Evolutionary conservation across 1,284 basidiomycete genomes (phyloP), one percentile per base, ranked within the genome.

Genomic region (Pseudozyma thailandica): DNA sequence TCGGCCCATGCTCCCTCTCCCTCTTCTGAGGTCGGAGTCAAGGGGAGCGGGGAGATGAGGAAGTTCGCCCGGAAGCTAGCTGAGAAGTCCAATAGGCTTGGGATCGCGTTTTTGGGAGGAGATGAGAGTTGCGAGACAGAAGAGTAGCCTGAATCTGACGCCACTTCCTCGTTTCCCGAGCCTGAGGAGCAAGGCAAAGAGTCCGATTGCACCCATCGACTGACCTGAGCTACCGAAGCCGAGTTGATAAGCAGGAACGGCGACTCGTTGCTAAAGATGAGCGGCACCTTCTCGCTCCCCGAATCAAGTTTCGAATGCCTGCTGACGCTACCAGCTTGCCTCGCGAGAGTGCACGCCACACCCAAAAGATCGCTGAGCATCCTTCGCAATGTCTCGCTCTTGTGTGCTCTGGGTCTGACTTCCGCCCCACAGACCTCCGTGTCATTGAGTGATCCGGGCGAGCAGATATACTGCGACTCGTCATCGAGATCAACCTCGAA

Each of bases 201-300:
- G 12, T 59, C 56, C 18, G 47, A 23, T 12, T 52, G 39, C 6
- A 65, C 59, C 74, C 71, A 74, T 10, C 39, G 43, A 43, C 58
- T 55, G 21, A 78, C 73, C n/a, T 37, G 21, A 6, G 60, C 50
- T 0, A 78, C 64, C 20, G 50, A 53, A 6, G 62, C 59, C 25
- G 56, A 53, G 37, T 65, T 64, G 52, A 78, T 68, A 31, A 78
- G 35, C 35, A 78, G 50, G 58, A 78, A 78, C 6, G 75, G 75
- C 25, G 62, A 68, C 45, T 78, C 75, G 52, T 78, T 78, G 50
- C 65, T 69, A 30, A 78, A 64, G 23, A 72, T 54, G 6, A 78
- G 51, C 9, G 75, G 75, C 1, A 73, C 38, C 28, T 65, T 59
- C 30, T 68, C 63, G 46, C 39, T 51, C 27, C 50, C 46, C 1